A percentile compares a stretch with the other conserved stretches of the same genome.
Conservation (phyloP, 2,329 filamentous ascomycete species). For the Neonectria faginata region DNA sequence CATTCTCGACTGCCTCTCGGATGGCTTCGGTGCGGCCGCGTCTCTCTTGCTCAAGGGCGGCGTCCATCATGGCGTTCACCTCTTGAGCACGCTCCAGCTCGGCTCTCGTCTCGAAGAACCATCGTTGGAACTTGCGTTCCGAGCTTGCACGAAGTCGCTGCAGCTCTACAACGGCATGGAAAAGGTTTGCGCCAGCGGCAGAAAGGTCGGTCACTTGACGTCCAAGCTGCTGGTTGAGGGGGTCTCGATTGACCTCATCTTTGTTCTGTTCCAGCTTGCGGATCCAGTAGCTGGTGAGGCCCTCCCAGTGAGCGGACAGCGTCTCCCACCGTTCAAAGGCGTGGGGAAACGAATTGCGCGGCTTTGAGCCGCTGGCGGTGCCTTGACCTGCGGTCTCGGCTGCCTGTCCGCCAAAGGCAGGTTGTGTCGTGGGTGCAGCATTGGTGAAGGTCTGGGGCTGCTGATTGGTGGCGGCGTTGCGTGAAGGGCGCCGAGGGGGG, state of each 20-base stretch:
- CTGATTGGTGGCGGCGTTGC: constrained; percentile 33
- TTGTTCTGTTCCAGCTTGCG: constrained; percentile 90
- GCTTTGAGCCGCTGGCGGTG: constrained; percentile 48
- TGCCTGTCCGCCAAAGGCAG: constrained; percentile 34
- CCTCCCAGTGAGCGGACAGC: constrained; percentile 97
- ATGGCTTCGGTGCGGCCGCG: constrained; percentile 75
- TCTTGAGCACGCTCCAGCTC: constrained; percentile 90
- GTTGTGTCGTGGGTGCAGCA: constrained; percentile 33
- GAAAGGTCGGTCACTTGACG: constrained; percentile 98
- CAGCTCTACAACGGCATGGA: constrained; percentile 96
- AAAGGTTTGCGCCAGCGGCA: constrained; percentile 94
- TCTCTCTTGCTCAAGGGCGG: constrained; percentile 79
- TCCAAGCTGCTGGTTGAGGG: constrained; percentile 87
- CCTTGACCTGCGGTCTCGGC: constrained; percentile 36
- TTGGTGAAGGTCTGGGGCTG: constrained; percentile 41
- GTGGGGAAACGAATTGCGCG: constrained; percentile 86
- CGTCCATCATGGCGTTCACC: constrained; percentile 82
- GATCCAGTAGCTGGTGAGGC: constrained; percentile 97
- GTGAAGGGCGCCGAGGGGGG: constrained; percentile 36
- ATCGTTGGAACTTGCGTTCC: constrained; percentile 96
- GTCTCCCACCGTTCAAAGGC: constrained; percentile 99
- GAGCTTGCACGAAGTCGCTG: constrained; percentile 94
- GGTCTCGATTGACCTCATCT: constrained; percentile 83
- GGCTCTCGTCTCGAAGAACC: constrained; percentile 95
- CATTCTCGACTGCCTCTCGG: constrained; percentile 72